Evolutionary conservation across 2,329 filamentous ascomycete genomes (phyloP).

Genomic region (Tolypocladium endophyticum): DNA sequence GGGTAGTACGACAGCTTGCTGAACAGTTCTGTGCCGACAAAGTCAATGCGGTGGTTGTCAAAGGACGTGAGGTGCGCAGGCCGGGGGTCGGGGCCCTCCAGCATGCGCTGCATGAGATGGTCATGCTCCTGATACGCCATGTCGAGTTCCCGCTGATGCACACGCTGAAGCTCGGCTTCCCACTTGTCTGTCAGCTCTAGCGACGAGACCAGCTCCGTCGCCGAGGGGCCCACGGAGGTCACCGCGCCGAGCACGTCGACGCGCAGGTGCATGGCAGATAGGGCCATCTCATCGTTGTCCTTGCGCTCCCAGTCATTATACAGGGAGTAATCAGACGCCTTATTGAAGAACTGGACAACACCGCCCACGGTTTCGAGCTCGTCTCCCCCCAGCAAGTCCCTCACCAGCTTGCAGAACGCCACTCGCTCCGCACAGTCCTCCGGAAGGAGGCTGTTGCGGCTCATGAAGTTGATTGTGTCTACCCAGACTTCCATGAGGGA

Average conservation of each 20-base stretch:
- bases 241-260: constrained; percentile 3
- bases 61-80: not conserved
- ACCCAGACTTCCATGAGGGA: constrained; percentile 12
- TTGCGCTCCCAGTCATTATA: not conserved
- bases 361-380: constrained; percentile 3
- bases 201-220: constrained; percentile 4
- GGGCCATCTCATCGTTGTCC: constrained; percentile 2
- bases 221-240: constrained; percentile 2
- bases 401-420: constrained; percentile 2
- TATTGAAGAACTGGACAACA: constrained; percentile 3
- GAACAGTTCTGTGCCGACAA: constrained; percentile 2
- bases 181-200: constrained; percentile 4
- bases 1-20: constrained; percentile 3
- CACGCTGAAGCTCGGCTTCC: constrained; percentile 6
- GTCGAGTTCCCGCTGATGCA: constrained; percentile 5
- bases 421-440: not conserved
- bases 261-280: constrained; percentile 2
- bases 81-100: constrained; percentile 1
- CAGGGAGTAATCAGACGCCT: not conserved
- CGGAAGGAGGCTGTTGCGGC: constrained; percentile 3
- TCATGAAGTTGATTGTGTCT: constrained; percentile 10
- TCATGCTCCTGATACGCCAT: constrained; percentile 4
- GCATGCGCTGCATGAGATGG: constrained; percentile 3
- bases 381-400: constrained; percentile 5
- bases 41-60: constrained; percentile 1